Conservation (phyloP, 2,329 filamentous ascomycete genomes). For the Aspergillus japonicus region DNA sequence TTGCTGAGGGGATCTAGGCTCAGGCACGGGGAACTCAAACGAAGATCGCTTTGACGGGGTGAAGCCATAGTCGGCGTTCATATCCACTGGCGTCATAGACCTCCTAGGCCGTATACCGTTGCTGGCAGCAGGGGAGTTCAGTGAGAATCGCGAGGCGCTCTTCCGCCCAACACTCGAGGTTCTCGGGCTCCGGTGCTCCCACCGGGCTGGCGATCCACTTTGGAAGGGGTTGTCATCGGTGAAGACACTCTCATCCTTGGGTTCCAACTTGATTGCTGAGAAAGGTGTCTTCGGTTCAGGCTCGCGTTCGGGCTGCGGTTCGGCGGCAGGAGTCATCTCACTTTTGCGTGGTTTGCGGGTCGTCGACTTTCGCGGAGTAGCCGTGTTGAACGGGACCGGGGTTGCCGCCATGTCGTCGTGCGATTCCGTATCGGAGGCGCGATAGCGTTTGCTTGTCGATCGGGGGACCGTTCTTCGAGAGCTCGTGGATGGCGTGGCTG, state of each 20-base stretch:
- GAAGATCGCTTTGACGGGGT: conserved; percentile 57
- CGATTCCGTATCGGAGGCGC: conserved; percentile 33
- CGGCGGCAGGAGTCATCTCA: conserved; percentile 39
- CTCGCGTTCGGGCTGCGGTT: conserved; percentile 27
- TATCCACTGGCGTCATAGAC: conserved; percentile 33
- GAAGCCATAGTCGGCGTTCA: conserved; percentile 53
- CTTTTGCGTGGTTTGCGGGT: conserved; percentile 54
- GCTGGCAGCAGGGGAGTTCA: conserved; percentile 25
- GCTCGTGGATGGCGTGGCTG: conserved; percentile 27
- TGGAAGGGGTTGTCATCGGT: conserved; percentile 92
- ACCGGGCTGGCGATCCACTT: conserved; percentile 67
- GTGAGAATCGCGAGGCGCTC: conserved; percentile 48
- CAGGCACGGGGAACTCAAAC: conserved; percentile 54
- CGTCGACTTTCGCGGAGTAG: conserved; percentile 45
- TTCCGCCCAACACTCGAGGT: conserved; percentile 42
- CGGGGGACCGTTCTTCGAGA: conserved; percentile 35
- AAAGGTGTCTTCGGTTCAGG: conserved; percentile 36
- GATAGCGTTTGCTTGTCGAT: conserved; percentile 35
- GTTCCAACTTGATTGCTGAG: conserved; percentile 45
- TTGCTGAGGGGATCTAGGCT: conserved; percentile 34
- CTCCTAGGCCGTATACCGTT: conserved; percentile 31
- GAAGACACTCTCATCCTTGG: conserved; percentile 65
- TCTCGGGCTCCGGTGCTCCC: conserved; percentile 46
- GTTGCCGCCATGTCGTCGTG: conserved; percentile 34
- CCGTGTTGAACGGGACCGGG: conserved; percentile 36